Evolutionary conservation across 345 rosid species (phyloP).

Genomic region (Ceriops zippeliana): DNA sequence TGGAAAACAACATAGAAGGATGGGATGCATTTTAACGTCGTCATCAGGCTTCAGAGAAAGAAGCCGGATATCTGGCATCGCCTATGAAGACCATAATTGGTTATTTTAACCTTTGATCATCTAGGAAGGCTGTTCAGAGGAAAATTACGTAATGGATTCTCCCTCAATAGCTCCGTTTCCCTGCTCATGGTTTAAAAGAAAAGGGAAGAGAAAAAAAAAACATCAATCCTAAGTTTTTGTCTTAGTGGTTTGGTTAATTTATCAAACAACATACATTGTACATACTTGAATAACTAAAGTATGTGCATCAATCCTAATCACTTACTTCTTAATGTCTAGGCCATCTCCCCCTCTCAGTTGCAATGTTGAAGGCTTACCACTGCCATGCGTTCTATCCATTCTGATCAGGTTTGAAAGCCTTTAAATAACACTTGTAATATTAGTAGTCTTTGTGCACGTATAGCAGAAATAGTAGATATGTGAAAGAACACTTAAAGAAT

Average conservation of each 20-base stretch:
- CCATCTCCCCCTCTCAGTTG: constrained; percentile 38
- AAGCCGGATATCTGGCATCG: constrained; percentile 31
- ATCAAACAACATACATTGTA: not conserved
- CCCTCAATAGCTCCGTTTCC: constrained; percentile 72
- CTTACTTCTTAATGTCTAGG: constrained; percentile 46
- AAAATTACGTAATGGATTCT: constrained; percentile 79
- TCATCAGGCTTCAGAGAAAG: constrained; percentile 41
- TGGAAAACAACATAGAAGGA: no score
- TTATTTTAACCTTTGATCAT: constrained; percentile 23
- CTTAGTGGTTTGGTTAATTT: not conserved
- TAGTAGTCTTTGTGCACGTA: not conserved
- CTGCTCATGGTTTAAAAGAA: constrained; percentile 27
- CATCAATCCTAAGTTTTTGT: not conserved
- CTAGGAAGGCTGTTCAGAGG: constrained; percentile 68
- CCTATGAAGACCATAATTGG: not conserved
- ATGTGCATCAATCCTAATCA: no score
- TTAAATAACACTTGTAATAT: not conserved
- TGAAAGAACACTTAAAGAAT: no score
- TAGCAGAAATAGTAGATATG: no score
- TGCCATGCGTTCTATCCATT: constrained; percentile 7
- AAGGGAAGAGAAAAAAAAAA: not conserved
- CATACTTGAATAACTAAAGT: not conserved
- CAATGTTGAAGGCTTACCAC: constrained; percentile 33
- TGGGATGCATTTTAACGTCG: no score
- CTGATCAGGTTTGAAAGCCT: constrained; percentile 23